Percentiles rank a stretch among this genome's conserved stretches.
These are phyloP conservation scores for Leccinum subfulvum DNA, from an alignment of 1,284 basidiomycete species.

Conservation along the genomic window DNA sequence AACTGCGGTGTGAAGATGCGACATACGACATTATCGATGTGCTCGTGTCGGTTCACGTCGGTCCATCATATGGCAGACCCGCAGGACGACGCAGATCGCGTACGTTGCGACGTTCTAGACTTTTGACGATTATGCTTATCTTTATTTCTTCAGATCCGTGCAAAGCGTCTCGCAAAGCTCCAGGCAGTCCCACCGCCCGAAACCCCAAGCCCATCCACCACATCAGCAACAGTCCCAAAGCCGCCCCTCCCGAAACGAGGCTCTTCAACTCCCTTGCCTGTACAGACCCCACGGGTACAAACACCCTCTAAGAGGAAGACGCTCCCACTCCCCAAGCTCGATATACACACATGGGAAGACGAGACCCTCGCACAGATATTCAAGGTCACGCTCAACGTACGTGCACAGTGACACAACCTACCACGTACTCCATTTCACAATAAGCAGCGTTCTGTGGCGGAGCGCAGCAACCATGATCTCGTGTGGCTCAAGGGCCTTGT, in stretches of 20 bases:
- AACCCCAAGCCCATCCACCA: constrained; percentile 11
- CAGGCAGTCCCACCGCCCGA: constrained; percentile 39
- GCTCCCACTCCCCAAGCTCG: constrained; percentile 43
- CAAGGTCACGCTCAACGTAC: constrained; percentile 78
- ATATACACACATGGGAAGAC: constrained; percentile 71
- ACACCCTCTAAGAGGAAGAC: constrained; percentile 47
- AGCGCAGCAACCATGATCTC: constrained; percentile 66
- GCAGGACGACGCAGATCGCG: constrained; percentile 75
- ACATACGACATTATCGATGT: constrained; percentile 58
- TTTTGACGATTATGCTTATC: background rate
- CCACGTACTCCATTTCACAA: constrained; percentile 6
- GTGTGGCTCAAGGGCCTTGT: constrained; percentile 84
- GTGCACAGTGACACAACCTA: constrained; percentile 19
- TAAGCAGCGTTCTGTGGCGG: constrained; percentile 65
- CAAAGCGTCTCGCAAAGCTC: constrained; percentile 83
- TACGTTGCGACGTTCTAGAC: constrained; percentile 32
- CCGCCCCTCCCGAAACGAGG: constrained; percentile 34
- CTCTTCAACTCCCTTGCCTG: constrained; percentile 21
- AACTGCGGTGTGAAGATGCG: background rate
- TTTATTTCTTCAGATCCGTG: constrained; percentile 62
- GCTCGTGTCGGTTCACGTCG: constrained; percentile 48
- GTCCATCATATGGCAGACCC: constrained; percentile 37
- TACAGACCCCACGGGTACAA: constrained; percentile 23
- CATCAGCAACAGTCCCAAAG: constrained; percentile 11
- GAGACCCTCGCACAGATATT: constrained; percentile 68